Percentiles rank a stretch among this genome's conserved stretches.
Conservation (phyloP, 331 rosid species). For the Stylosanthes scabra region DNA sequence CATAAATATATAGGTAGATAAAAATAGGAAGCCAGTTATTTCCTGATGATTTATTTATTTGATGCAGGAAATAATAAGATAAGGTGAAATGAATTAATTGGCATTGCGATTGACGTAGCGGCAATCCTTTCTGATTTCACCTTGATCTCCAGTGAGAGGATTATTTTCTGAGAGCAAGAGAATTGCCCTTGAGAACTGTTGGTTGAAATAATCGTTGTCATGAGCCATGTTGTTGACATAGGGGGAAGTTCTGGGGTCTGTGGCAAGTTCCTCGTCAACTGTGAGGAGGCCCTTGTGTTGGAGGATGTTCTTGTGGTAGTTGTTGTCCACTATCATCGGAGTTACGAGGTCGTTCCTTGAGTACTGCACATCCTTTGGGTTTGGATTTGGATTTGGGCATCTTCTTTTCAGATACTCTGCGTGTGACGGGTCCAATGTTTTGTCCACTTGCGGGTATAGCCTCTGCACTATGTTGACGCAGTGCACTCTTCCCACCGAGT, state of each 20-base stretch:
- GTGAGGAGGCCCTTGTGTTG: conserved; percentile 68
- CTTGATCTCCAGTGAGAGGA: conserved; percentile 64
- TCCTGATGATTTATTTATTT: too few species aligned
- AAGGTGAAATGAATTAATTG: neutral
- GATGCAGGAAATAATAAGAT: too few species aligned
- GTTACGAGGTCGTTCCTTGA: conserved; percentile 72
- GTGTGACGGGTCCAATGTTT: conserved; percentile 59
- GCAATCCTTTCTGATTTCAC: conserved; percentile 83
- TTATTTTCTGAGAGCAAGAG: conserved; percentile 66
- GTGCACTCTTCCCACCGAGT: conserved; percentile 88
- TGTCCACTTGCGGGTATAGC: conserved; percentile 70
- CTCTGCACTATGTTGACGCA: conserved; percentile 68
- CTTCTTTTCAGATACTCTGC: conserved; percentile 67
- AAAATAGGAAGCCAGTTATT: too few species aligned
- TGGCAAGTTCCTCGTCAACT: conserved; percentile 65
- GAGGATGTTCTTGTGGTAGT: conserved; percentile 73
- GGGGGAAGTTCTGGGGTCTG: conserved; percentile 69
- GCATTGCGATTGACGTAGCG: conserved; percentile 62
- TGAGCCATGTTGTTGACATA: conserved; percentile 74
- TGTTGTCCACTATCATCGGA: conserved; percentile 79
- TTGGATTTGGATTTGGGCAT: conserved; percentile 75
- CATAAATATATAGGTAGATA: too few species aligned
- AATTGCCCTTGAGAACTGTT: conserved; percentile 71
- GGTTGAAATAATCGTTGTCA: conserved; percentile 63
- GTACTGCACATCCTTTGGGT: conserved; percentile 61